phyloP scores from a whole-genome alignment of 1,139 yeast genomes.

The Yarrowia galli region DNA sequence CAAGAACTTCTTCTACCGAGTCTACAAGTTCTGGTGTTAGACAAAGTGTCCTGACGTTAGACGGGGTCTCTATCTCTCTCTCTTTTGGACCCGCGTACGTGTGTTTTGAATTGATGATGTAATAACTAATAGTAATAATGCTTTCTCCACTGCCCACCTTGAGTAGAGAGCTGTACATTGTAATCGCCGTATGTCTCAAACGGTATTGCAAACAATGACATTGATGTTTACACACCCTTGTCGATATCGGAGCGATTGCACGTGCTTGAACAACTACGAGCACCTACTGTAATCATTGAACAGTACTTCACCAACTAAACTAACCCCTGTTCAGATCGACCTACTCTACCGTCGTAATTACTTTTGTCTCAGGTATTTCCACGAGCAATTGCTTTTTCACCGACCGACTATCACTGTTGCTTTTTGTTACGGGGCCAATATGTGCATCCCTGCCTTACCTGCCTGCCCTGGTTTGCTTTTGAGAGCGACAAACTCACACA shows the following conservation, averaged over 20 bases:
- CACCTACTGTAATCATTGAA: no score
- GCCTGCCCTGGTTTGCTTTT: no score
- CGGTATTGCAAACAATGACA: neutral
- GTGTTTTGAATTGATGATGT: neutral
- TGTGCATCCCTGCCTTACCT: neutral
- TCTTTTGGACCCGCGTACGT: neutral
- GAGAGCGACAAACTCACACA: no score
- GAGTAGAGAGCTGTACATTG: no score
- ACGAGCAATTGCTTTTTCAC: slow-evolving; percentile 5
- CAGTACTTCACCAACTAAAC: slow-evolving; percentile 4
- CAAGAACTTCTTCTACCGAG: slow-evolving; percentile 52
- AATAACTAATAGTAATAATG: slow-evolving; percentile 6
- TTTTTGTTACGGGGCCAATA: slow-evolving; percentile 21
- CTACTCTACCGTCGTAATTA: neutral
- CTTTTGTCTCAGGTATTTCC: neutral
- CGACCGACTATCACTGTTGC: neutral
- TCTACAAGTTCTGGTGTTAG: slow-evolving; percentile 59
- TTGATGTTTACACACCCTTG: neutral
- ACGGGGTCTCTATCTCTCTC: no score
- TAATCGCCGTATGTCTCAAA: neutral
- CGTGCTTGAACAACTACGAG: neutral
- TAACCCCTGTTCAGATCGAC: slow-evolving; percentile 27
- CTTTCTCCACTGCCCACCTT: neutral
- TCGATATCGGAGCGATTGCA: neutral
- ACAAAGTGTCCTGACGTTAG: no score